phyloP scores from a whole-genome alignment of 1,284 basidiomycete genomes.

The Abortiporus biennis region DNA sequence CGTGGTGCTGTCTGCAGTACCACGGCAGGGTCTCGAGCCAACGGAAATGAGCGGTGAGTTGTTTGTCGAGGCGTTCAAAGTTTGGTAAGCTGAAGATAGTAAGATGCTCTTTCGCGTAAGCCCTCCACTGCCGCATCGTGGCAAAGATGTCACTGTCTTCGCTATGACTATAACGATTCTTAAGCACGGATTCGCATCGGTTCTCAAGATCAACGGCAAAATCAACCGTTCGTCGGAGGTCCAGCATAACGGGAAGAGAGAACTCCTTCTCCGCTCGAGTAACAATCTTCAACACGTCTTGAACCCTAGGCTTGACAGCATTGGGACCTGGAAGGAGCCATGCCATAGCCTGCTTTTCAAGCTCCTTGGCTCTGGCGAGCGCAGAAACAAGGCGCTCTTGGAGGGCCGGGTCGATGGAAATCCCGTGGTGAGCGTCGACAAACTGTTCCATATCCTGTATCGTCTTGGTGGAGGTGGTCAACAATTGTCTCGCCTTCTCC shows the following conservation, averaged over 20 bases:
- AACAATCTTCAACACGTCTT: conserved; percentile 62
- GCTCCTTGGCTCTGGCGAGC: conserved; percentile 62
- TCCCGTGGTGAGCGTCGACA: conserved; percentile 39
- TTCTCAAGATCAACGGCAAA: conserved; percentile 69
- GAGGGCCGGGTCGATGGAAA: conserved; percentile 59
- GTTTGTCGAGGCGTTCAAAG: conserved; percentile 64
- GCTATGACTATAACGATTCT: conserved; percentile 47
- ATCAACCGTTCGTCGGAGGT: conserved; percentile 61
- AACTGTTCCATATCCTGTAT: conserved; percentile 69
- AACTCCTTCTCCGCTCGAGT: conserved; percentile 71
- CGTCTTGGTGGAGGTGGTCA: conserved; percentile 62
- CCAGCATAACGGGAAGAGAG: conserved; percentile 55
- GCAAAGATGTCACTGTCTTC: conserved; percentile 61
- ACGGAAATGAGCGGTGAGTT: conserved; percentile 56
- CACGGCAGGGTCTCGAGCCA: conserved; percentile 74
- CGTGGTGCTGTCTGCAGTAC: conserved; percentile 61
- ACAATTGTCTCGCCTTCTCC: conserved; percentile 50
- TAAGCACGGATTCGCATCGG: conserved; percentile 67
- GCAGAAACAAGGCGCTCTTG: conserved; percentile 54
- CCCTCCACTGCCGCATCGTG: conserved; percentile 64
- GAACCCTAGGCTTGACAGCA: conserved; percentile 50
- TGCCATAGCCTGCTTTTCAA: conserved; percentile 66
- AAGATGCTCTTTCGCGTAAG: conserved; percentile 64
- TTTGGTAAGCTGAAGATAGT: conserved; percentile 64
- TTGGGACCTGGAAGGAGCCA: conserved; percentile 56